Percentiles rank a stretch among this genome's conserved stretches.
Conservation (phyloP, 345 rosid species). For the Mangifera indica region DNA sequence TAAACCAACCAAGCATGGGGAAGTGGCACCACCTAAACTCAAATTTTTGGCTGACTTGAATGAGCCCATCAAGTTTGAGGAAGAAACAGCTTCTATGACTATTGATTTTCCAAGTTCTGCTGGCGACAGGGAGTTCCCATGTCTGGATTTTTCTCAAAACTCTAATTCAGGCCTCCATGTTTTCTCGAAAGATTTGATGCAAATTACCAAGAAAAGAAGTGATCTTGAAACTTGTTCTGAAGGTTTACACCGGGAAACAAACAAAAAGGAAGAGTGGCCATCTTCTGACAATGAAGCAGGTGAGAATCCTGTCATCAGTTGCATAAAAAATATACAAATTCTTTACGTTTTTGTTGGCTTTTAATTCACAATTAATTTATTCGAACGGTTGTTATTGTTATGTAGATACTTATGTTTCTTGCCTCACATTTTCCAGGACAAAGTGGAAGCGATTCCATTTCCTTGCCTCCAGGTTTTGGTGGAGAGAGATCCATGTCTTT, state of each 20-base stretch:
- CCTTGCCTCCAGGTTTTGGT: slow-evolving; percentile 12
- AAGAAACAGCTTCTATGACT: slow-evolving; percentile 25
- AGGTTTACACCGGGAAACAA: neutral
- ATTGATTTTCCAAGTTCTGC: slow-evolving; percentile 29
- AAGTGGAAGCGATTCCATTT: slow-evolving; percentile 13
- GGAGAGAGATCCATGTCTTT: slow-evolving; percentile 7
- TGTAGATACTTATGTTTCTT: neutral
- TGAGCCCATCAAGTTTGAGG: slow-evolving; percentile 40
- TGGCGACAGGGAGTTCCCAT: slow-evolving; percentile 7
- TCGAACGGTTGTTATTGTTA: neutral
- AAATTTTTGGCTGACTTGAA: slow-evolving; percentile 50
- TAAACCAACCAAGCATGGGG: slow-evolving; percentile 41
- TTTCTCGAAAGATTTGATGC: neutral
- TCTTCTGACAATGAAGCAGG: slow-evolving; percentile 30
- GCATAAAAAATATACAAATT: neutral
- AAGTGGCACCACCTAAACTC: slow-evolving; percentile 12
- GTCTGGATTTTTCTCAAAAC: slow-evolving; percentile 17
- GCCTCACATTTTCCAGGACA: slow-evolving; percentile 23
- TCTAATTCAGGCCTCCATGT: slow-evolving; percentile 16
- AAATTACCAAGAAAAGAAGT: slow-evolving; percentile 16
- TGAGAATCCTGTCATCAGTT: slow-evolving; percentile 13
- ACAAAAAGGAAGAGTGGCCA: neutral
- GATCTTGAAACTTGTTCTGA: slow-evolving; percentile 22
- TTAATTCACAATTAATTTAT: neutral
- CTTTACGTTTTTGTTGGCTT: neutral